Evolutionary conservation across 75 land plant species (phyloP).

Genomic region (Ceratopteris richardii): DNA sequence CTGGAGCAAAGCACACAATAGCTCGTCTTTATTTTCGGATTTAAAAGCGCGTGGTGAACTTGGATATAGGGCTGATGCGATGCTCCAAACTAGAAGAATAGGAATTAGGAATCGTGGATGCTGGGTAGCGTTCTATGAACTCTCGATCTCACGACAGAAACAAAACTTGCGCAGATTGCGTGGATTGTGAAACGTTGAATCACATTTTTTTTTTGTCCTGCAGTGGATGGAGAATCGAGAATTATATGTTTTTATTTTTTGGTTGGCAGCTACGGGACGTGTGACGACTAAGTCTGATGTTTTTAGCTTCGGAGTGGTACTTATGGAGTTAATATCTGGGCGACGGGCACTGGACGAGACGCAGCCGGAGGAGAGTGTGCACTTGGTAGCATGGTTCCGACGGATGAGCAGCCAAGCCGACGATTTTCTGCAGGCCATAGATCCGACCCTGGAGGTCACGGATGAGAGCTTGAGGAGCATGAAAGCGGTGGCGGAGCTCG

Average conservation of each 20-base stretch:
- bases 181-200: not conserved
- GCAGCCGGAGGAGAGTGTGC: constrained; percentile 69
- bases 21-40: not conserved
- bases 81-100: too few relatives aligned
- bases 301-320: constrained; percentile 78
- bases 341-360: constrained; percentile 62
- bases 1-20: not conserved
- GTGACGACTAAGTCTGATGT: constrained; percentile 82
- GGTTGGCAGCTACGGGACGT: constrained; percentile 55
- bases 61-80: too few relatives aligned
- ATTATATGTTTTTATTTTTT: not conserved
- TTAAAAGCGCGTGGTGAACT: not conserved
- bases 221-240: not conserved
- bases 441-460: constrained; percentile 22
- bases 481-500: constrained; percentile 42
- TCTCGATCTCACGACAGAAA: too few relatives aligned
- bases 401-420: constrained; percentile 49
- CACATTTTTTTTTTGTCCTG: not conserved
- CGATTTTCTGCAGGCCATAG: constrained; percentile 42
- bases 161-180: too few relatives aligned
- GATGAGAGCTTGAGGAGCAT: constrained; percentile 30
- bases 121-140: too few relatives aligned
- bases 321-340: constrained; percentile 85
- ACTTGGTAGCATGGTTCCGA: constrained; percentile 76
- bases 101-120: too few relatives aligned